These are phyloP conservation scores for Guadua angustifolia DNA, from an alignment of 176 grass and related monocot species.

Conservation along the genomic window DNA sequence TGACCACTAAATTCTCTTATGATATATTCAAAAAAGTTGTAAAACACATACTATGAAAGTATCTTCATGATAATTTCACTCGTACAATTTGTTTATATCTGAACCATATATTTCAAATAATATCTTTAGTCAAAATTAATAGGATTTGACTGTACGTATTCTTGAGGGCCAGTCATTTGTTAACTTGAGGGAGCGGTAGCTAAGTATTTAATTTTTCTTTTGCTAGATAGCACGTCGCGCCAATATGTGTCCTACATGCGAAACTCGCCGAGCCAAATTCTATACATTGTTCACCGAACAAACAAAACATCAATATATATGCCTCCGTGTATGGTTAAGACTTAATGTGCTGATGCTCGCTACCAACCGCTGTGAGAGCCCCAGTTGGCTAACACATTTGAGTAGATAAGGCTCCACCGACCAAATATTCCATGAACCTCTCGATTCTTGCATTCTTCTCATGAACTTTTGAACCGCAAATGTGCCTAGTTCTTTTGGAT, in stretches of 20 bases:
- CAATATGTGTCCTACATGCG: background rate
- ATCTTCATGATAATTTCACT: too few species aligned
- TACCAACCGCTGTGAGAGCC: constrained; percentile 30
- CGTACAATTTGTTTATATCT: too few species aligned
- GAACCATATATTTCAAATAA: too few species aligned
- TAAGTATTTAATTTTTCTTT: background rate
- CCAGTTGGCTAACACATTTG: constrained; percentile 20
- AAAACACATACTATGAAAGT: too few species aligned
- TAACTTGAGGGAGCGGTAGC: too few species aligned
- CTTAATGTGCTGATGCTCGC: background rate
- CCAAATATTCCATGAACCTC: constrained; percentile 23
- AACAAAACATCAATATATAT: constrained; percentile 6
- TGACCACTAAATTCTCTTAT: too few species aligned
- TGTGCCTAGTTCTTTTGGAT: constrained; percentile 3
- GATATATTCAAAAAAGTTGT: too few species aligned
- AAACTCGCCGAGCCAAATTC: background rate
- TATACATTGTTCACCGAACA: background rate
- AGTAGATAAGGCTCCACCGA: constrained; percentile 23
- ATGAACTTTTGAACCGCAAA: constrained; percentile 11
- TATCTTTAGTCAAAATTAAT: too few species aligned
- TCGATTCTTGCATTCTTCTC: background rate
- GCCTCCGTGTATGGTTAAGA: background rate
- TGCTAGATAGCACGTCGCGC: background rate
- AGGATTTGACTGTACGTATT: too few species aligned
- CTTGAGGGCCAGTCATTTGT: too few species aligned